Conservation (phyloP, 441 rosid species). For the Cnidoscolus chayamansa region DNA sequence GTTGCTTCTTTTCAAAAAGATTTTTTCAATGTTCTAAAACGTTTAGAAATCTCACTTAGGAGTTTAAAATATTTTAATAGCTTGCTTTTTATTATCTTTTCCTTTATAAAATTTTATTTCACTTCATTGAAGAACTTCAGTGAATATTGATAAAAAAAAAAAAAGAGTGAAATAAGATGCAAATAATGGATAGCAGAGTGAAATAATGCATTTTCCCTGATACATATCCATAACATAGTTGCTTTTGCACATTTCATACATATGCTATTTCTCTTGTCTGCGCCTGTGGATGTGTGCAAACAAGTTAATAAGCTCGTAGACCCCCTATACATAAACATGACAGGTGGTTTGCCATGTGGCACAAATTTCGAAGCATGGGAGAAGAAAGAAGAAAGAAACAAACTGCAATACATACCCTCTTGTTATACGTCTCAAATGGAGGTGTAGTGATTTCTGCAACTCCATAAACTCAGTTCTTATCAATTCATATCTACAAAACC, state of each 20-base stretch:
- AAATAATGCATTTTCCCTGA: no score
- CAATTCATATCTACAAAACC: background rate
- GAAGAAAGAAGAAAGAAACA: slow-evolving; percentile 4
- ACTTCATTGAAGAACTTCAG: no score
- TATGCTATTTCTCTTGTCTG: slow-evolving; percentile 2
- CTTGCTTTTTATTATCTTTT: no score
- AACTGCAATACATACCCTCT: slow-evolving; percentile 9
- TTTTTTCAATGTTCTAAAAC: no score
- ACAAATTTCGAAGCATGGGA: slow-evolving; percentile 30
- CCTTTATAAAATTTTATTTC: no score
- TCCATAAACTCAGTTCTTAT: slow-evolving; percentile 13
- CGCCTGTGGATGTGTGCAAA: slow-evolving; percentile 20
- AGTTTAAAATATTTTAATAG: no score
- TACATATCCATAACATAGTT: background rate
- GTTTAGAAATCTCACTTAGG: no score
- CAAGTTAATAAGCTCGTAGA: slow-evolving; percentile 9
- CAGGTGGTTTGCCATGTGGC: slow-evolving; percentile 81
- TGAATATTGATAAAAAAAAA: no score
- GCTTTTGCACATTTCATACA: background rate
- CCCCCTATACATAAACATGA: slow-evolving; percentile 31
- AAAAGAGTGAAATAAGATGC: no score
- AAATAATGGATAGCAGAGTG: no score
- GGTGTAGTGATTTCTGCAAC: slow-evolving; percentile 12
- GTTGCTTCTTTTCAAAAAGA: no score
- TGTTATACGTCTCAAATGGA: slow-evolving; percentile 9